Base-by-base conservation (phyloP, 2,329 filamentous ascomycete species). In the Verticillium alfalfae region DNA sequence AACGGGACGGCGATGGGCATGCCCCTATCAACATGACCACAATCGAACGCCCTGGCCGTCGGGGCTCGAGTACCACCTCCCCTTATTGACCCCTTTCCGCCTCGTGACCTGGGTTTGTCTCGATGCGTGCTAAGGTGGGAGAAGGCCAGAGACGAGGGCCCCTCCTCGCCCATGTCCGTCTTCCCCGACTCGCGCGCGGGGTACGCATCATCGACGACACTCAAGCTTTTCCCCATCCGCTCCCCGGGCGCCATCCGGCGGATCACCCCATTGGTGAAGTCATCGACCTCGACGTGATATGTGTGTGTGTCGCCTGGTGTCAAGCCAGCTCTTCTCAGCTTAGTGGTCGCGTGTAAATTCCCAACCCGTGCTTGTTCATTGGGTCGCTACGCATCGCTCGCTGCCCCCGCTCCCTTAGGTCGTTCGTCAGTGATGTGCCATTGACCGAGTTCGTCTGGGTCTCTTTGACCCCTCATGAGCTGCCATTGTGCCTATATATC, bases 201-300 rank as follows among this genome's bases (percentile, higher is more conserved):
- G 45, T 52, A 52, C 45, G 45, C 45, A 52, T 52, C 45, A 52
- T 52, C 45, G 45, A 52, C 18, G 8, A 52, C 16, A 52, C 45
- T 63, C 62, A 64, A 64, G 63, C 63, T 64, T 65, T 64, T 61
- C 62, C 57, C 58, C 63, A 63, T 65, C 62, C 62, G 60, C 61
- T 65, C 61, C 64, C 57, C 62, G 18, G 55, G n/a, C 18, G 26
- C 26, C 12, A 12, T 54, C 26, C 54, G 34, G 58, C 39, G 45
- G 45, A 52, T 52, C 45, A 52, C 45, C 56, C 61, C 54, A 66
- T 66, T 66, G 64, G 64, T 65, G 64, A 66, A 61, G 61, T 65
- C 63, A 65, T 52, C 18, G 45, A n/a, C 45, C 18, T 10, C 9
- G 9, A n/a, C 18, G 3, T 52, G 1, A 18, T 22, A 10, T 52